A percentile compares a stretch with the other conserved stretches of the same genome.
These are phyloP conservation scores for Fusarium siculi DNA, from an alignment of 2,329 filamentous ascomycete species.

Conservation along the genomic window DNA sequence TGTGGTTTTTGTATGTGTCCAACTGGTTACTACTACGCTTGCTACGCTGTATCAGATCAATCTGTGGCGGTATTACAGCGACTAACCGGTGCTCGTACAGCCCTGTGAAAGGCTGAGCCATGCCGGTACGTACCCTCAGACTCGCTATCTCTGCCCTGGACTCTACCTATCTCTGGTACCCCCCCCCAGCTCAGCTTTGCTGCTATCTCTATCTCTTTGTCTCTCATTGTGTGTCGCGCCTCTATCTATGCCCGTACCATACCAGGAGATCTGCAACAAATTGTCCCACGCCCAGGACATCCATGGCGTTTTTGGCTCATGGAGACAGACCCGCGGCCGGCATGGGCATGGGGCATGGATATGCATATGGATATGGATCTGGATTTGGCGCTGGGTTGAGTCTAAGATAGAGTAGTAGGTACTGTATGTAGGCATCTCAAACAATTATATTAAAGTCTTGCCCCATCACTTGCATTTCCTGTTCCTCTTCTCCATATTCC, in stretches of 20 bases:
- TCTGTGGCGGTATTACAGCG: conserved; percentile 22
- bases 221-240: conserved; percentile 18
- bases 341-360: conserved; percentile 2
- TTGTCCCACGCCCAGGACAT: conserved; percentile 26
- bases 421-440: neutral
- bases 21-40: conserved; percentile 34
- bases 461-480: conserved; percentile 9
- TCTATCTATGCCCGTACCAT: conserved; percentile 21
- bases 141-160: conserved; percentile 20
- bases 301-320: conserved; percentile 30
- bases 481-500: conserved; percentile 12
- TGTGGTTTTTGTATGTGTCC: conserved; percentile 40
- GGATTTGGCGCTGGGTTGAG: conserved; percentile 8
- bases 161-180: conserved; percentile 24
- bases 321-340: conserved; percentile 16
- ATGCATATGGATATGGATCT: neutral
- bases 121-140: conserved; percentile 9
- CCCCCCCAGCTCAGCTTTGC: neutral
- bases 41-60: conserved; percentile 25
- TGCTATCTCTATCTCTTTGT: conserved; percentile 28
- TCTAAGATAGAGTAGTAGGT: neutral
- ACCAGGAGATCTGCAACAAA: conserved; percentile 27
- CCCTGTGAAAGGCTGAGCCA: conserved; percentile 20
- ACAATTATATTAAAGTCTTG: conserved; percentile 33
- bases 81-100: conserved; percentile 20